Base-by-base conservation (phyloP, 192 early-diverging fungal genomes). In the Linnemannia schmuckeri region DNA sequence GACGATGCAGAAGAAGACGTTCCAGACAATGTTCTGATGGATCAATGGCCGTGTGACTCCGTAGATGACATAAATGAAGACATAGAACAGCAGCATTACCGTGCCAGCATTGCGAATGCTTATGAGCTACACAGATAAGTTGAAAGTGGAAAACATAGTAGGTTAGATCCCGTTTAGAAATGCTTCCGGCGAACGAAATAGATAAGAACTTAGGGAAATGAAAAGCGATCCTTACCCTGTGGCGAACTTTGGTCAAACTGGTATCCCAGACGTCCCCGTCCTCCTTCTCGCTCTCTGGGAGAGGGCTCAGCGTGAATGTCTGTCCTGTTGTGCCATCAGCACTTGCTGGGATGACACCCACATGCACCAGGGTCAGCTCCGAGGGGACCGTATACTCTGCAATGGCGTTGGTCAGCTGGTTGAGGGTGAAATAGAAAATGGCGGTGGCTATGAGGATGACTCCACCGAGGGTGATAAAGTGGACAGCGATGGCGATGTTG, bases 91-190 rank as follows among this genome's bases (percentile, higher is more conserved):
- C 30, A 87, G 72, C 85, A 87, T 81, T 13, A 75, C 33, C 2
- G 79, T 81, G 37, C 85, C 85, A n/a, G 76, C 80, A 47, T 87
- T 87, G 63, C 85, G 85, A 33, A 87, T 87, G 85, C 76, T 87
- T n/a, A 87, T 75, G 41, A 87, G 85, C 85, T 87, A 49, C 4
- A 30, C 6, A 10, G 24, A 6, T 4, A 33, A 12, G 6, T 52
- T 52, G 49, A 20, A 52, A 0, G 49, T 17, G 8, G 4, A 17
- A 49, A 40, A 57, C 17, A 40, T 3, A 7, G 3, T 17, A 22
- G 30, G 15, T 38, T 30, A 38, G 30, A 17, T 73, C 5, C 12
- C n/a, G 7, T 47, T 27, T 73, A 3, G 4, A 8, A 30, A 73
- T 41, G 22, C 18, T 37, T 38, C 38, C 13, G 24, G 44, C 6